Conservation (phyloP, 192 early-diverging fungal genomes). For the Coemansia pectinata region DNA sequence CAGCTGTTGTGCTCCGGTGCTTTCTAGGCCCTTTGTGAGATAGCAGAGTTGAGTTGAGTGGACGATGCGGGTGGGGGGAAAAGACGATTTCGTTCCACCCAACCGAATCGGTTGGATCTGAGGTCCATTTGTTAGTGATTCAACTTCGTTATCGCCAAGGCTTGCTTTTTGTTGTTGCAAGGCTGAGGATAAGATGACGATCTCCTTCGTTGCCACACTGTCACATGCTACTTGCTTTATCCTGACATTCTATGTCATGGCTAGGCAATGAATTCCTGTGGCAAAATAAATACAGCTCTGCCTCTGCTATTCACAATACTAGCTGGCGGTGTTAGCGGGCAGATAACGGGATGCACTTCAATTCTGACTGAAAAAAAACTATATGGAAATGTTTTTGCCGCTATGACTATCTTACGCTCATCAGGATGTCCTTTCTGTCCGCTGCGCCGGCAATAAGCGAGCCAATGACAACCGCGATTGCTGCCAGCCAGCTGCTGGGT, state of each 20-base stretch:
- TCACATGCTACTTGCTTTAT: not conserved
- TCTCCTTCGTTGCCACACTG: not conserved
- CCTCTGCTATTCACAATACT: not conserved
- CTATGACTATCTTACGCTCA: not conserved
- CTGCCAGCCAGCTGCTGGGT: not conserved
- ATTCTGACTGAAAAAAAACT: not conserved
- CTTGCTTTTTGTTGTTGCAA: not conserved
- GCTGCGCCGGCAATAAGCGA: constrained; percentile 17
- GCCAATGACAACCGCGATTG: constrained; percentile 15
- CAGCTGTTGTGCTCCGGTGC: not conserved
- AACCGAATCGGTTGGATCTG: not conserved
- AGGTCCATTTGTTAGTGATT: not conserved
- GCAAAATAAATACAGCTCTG: not conserved
- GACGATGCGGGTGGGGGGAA: not conserved
- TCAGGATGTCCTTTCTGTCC: not conserved
- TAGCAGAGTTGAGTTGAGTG: not conserved
- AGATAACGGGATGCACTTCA: not conserved
- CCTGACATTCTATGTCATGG: not conserved
- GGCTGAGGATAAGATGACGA: not conserved
- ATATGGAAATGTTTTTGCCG: not conserved
- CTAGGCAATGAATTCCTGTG: not conserved
- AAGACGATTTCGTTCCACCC: not conserved
- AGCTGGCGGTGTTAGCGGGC: not conserved
- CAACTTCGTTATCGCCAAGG: not conserved
- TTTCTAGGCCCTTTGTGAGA: constrained; percentile 6